phyloP scores from a whole-genome alignment of 2,329 filamentous ascomycete species.

The Cordyceps cateniannulata region DNA sequence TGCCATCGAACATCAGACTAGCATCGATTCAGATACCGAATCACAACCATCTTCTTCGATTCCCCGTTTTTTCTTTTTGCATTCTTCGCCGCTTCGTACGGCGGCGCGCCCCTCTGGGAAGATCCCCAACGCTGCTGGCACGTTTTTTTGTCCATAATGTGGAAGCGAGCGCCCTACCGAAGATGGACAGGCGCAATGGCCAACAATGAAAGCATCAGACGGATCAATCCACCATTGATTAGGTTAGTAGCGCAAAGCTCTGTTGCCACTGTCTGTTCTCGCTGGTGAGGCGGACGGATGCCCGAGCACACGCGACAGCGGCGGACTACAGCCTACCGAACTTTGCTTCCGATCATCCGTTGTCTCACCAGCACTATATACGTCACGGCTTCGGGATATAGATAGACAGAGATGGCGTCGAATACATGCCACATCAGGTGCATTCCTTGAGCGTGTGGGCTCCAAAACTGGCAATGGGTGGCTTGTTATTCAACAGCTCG shows the following conservation, averaged over 20 bases:
- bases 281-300: neutral
- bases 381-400: neutral
- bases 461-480: neutral
- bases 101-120: neutral
- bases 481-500: neutral
- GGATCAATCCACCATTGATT: neutral
- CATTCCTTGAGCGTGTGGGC: neutral
- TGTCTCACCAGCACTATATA: neutral
- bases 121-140: neutral
- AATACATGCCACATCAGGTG: neutral
- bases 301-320: slow-evolving; percentile 2
- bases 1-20: neutral
- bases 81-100: neutral
- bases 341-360: neutral
- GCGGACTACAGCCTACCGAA: neutral
- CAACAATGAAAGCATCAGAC: neutral
- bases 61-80: neutral
- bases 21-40: slow-evolving; percentile 10
- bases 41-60: no score
- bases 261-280: slow-evolving; percentile 3
- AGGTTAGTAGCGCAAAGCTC: neutral
- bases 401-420: neutral
- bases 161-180: neutral
- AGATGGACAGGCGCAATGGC: neutral
- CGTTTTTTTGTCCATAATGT: neutral